A percentile compares a stretch with the other conserved stretches of the same genome.
Conservation (phyloP, 345 rosid species). For the Corchorus olitorius region DNA sequence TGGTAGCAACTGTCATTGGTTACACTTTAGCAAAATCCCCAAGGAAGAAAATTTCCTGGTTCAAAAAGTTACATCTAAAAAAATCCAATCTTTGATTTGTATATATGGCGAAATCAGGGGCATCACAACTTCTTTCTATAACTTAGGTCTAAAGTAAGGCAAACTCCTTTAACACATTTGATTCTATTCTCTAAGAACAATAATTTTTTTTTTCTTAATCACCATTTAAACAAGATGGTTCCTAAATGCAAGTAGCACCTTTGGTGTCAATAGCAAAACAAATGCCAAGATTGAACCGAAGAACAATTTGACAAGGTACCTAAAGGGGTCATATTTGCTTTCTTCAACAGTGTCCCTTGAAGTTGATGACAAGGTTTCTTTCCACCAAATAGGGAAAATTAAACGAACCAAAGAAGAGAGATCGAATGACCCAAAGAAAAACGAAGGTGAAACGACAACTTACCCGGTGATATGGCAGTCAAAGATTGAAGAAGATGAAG, state of each 20-base stretch:
- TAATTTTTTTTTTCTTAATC: background rate
- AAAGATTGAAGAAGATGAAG: no score
- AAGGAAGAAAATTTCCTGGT: background rate
- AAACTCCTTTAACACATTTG: background rate
- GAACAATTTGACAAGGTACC: slow-evolving; percentile 57
- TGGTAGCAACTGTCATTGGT: background rate
- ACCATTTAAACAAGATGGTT: slow-evolving; percentile 46
- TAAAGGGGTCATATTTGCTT: slow-evolving; percentile 47
- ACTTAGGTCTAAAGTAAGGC: background rate
- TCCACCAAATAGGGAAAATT: no score
- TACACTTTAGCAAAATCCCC: background rate
- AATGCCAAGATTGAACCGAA: slow-evolving; percentile 81
- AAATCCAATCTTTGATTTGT: background rate
- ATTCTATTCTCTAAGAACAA: background rate
- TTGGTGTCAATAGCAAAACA: slow-evolving; percentile 61
- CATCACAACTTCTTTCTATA: background rate
- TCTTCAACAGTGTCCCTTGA: slow-evolving; percentile 44
- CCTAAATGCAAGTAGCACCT: slow-evolving; percentile 58
- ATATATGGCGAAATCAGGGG: background rate
- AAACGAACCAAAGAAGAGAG: no score
- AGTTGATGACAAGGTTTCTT: slow-evolving; percentile 69
- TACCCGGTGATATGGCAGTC: no score
- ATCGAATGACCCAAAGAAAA: no score
- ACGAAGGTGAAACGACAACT: no score
- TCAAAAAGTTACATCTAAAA: background rate